phyloP scores from a whole-genome alignment of 1,284 basidiomycete species.

The Sanguinoderma infundibulare region DNA sequence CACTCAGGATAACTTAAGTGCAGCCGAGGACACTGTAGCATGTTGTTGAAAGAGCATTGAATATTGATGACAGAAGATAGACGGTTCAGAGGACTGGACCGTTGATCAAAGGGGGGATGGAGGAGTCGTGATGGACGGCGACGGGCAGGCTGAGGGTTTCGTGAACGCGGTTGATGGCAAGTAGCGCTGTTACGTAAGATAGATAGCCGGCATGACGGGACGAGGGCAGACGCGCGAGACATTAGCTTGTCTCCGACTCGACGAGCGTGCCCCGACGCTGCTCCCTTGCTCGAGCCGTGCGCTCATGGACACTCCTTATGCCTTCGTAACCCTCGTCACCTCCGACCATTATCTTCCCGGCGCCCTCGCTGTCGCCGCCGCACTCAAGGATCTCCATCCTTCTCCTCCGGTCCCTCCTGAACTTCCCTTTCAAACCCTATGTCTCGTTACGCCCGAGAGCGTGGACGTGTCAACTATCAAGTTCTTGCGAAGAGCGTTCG shows the following conservation, averaged over 20 bases:
- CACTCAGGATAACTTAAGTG: background rate
- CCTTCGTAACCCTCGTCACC: conserved; percentile 90
- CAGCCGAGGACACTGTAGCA: no score
- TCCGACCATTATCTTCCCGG: conserved; percentile 93
- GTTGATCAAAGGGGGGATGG: no score
- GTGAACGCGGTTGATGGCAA: conserved; percentile 5
- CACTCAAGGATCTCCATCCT: conserved; percentile 81
- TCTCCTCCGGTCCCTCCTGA: conserved; percentile 56
- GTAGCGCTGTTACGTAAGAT: conserved; percentile 22
- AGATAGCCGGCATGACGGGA: conserved; percentile 21
- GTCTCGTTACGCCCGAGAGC: conserved; percentile 92
- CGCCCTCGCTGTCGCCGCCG: conserved; percentile 84
- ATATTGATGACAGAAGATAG: no score
- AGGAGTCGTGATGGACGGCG: background rate
- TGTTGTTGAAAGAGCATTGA: no score
- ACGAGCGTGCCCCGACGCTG: conserved; percentile 32
- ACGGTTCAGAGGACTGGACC: no score
- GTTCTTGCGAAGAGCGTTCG: conserved; percentile 79
- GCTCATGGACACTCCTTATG: conserved; percentile 68
- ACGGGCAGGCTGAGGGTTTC: background rate
- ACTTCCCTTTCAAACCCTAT: conserved; percentile 83
- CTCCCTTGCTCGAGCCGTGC: conserved; percentile 29
- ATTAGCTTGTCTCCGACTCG: conserved; percentile 19
- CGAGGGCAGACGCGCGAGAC: conserved; percentile 18
- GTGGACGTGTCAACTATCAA: conserved; percentile 88